A percentile compares a stretch with the other conserved stretches of the same genome.
Conservation (phyloP, 2,329 filamentous ascomycete species). For the Elsinoe necatrix region DNA sequence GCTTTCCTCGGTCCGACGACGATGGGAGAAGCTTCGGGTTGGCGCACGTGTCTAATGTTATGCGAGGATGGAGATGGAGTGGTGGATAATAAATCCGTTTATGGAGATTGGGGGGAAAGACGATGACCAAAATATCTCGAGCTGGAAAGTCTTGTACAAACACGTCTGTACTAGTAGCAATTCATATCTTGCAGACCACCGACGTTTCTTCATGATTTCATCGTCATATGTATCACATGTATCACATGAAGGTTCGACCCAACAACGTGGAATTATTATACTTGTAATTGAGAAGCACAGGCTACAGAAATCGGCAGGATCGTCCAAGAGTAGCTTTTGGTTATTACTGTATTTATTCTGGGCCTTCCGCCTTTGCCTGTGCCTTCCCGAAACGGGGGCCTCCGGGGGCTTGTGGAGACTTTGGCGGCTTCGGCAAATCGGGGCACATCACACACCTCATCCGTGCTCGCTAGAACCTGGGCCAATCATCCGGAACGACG, state of each 20-base stretch:
- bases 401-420: neutral
- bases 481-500: slow-evolving; percentile 9
- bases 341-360: neutral
- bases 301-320: neutral
- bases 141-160: neutral
- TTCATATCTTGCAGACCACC: neutral
- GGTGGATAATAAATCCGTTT: neutral
- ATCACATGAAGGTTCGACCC: neutral
- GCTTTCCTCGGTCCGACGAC: neutral
- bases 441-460: neutral
- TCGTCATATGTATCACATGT: neutral
- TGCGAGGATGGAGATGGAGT: neutral
- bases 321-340: neutral
- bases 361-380: neutral
- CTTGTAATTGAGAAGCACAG: neutral
- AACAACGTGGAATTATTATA: neutral
- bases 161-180: neutral
- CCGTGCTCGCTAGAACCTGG: neutral
- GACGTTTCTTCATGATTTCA: neutral
- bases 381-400: neutral
- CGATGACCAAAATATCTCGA: neutral
- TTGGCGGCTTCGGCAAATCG: neutral
- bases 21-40: neutral
- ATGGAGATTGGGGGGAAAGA: neutral
- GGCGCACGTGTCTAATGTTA: neutral